Evolutionary conservation across 352 stramenopile species (phyloP), one percentile per base, ranked within the genome.

Genomic region (Chloridella minuta): DNA sequence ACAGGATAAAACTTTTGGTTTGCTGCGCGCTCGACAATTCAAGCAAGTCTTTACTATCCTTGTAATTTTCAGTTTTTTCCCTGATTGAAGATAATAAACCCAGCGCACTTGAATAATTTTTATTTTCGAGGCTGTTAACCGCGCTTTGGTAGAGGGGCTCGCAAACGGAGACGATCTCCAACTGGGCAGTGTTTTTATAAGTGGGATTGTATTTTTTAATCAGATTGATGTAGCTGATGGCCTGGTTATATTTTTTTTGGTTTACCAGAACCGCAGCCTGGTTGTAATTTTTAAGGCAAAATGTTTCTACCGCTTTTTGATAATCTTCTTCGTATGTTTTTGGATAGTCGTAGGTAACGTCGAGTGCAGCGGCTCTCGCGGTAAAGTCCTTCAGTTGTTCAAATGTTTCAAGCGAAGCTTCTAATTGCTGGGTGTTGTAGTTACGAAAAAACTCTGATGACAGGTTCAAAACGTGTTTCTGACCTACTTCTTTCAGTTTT

Each of bases 1-100:
- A 66, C 40, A 66, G n/a, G n/a, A 66, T 66, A 66, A 66, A 66
- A 66, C 40, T 66, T n/a, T 66, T 66, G 40, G 40, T 66, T 66
- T 66, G 40, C 40, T 66, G 40, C 10, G 40, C 40, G 40, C 40
- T 66, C 10, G 10, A 18, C 10, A 66, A n/a, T 66, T 66, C 40
- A 18, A 66, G n/a, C 10, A 66, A n/a, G 40, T 66, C 40, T 66
- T 66, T 66, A 18, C 10, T 18, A 66, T 66, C 40, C n/a, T 66
- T 66, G n/a, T 66, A 66, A n/a, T 10, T 66, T 66, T 66, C 40
- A n/a, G 40, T 66, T 66, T 66, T 66, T 66, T 66, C 10, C n/a
- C n/a, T 66, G 10, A 66, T 66, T 10, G 40, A 18, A n/a, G 40
- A 66, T 66, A 66, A 66, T n/a, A 66, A 66, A 66, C 10, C n/a